Conservation (phyloP, 305 asterid genomes). For the Fraxinus floribunda region DNA sequence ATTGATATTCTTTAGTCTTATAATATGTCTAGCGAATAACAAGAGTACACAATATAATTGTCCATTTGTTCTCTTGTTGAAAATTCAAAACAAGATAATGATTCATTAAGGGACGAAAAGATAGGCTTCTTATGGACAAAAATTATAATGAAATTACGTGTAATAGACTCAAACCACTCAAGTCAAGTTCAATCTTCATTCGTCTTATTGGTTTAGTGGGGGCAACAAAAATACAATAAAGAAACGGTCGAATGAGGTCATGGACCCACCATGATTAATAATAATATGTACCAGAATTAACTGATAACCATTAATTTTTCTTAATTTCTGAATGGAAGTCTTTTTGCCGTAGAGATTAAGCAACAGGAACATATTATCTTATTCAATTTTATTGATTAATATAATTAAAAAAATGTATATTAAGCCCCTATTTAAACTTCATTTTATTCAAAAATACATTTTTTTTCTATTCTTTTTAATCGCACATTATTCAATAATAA, state of each 20-base stretch:
- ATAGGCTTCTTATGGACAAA: neutral
- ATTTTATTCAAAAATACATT: too few species aligned
- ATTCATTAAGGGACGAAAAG: neutral
- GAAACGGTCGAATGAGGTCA: neutral
- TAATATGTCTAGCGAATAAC: neutral
- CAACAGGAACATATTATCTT: slow-evolving; percentile 8
- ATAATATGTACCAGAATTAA: slow-evolving; percentile 30
- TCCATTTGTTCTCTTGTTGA: neutral
- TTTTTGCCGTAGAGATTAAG: slow-evolving; percentile 27
- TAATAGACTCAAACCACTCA: neutral
- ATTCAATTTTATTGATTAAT: neutral
- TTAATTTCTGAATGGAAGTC: slow-evolving; percentile 2
- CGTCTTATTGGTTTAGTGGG: neutral
- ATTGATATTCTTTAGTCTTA: neutral
- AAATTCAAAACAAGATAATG: neutral
- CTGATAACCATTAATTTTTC: slow-evolving; percentile 12
- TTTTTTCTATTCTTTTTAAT: too few species aligned
- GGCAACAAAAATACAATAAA: neutral
- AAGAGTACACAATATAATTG: neutral
- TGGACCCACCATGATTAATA: neutral
- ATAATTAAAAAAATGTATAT: neutral
- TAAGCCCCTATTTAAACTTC: too few species aligned
- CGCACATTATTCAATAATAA: too few species aligned
- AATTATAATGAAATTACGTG: slow-evolving; percentile 11
- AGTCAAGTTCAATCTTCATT: neutral